A percentile compares a stretch with the other conserved stretches of the same genome.
These are phyloP conservation scores for Geranium brycei DNA, from an alignment of 345 rosid genomes.

Conservation along the genomic window DNA sequence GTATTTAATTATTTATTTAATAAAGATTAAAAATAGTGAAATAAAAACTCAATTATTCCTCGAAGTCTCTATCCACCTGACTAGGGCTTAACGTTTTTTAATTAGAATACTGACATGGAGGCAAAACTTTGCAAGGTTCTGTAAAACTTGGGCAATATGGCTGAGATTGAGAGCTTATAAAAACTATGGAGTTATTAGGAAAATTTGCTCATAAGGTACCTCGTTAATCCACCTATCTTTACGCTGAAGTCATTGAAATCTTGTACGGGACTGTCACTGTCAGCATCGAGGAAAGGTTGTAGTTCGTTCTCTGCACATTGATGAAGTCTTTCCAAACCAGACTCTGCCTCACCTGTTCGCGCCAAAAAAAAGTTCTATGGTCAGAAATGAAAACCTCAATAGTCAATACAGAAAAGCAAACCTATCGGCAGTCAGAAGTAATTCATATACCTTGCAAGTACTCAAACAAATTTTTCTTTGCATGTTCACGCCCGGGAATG, in stretches of 20 bases:
- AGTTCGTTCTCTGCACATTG: conserved; percentile 94
- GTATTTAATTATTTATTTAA: too few species aligned
- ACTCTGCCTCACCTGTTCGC: conserved; percentile 80
- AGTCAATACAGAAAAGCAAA: neutral
- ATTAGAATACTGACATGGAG: too few species aligned
- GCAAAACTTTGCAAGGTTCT: too few species aligned
- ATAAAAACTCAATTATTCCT: too few species aligned
- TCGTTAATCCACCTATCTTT: conserved; percentile 78
- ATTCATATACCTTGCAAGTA: conserved; percentile 67
- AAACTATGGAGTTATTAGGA: neutral
- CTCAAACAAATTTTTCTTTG: conserved; percentile 81
- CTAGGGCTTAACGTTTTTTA: too few species aligned
- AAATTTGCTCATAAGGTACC: conserved; percentile 23
- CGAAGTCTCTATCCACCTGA: too few species aligned
- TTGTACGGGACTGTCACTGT: conserved; percentile 24
- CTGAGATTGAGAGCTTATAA: neutral
- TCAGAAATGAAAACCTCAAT: neutral
- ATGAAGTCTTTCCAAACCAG: conserved; percentile 94
- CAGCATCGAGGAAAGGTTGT: conserved; percentile 38
- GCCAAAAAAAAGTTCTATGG: too few species aligned
- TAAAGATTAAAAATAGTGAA: too few species aligned
- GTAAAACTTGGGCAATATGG: too few species aligned
- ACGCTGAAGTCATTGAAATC: conserved; percentile 81
- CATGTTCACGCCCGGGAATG: conserved; percentile 71
- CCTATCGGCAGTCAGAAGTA: too few species aligned